These are phyloP conservation scores for Pythium diclinum DNA, from an alignment of 352 stramenopile genomes.

Conservation along the genomic window DNA sequence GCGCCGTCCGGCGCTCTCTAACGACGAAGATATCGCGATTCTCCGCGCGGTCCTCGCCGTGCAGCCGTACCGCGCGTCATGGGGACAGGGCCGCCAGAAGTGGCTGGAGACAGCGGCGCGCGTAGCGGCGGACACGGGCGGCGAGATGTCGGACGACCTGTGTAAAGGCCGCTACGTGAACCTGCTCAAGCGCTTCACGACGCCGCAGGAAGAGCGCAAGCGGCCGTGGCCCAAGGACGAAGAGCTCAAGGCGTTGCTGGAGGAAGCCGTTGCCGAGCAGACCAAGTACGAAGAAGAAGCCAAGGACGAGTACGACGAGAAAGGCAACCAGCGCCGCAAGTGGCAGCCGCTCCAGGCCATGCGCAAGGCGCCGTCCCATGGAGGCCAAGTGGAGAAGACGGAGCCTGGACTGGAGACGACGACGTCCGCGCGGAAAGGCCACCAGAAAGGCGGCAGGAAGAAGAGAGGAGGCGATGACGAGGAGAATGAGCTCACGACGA, in stretches of 20 bases:
- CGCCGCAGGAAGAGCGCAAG: conserved; percentile 9
- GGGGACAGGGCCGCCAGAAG: conserved; percentile 13
- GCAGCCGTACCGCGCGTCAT: conserved; percentile 13
- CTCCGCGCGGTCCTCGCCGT: conserved; percentile 17
- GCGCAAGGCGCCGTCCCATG: not conserved
- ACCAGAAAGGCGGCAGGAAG: not conserved
- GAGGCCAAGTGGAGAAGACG: too few relatives aligned
- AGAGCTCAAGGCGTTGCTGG: not conserved
- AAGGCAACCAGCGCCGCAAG: conserved; percentile 3
- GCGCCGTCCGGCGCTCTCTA: conserved; percentile 20
- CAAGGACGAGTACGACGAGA: conserved; percentile 3
- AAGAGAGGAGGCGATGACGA: not conserved
- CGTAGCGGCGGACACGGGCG: conserved; percentile 4
- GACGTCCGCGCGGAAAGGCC: not conserved
- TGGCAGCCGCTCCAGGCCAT: not conserved
- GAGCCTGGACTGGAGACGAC: not conserved
- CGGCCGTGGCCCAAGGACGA: conserved; percentile 4
- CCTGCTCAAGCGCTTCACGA: conserved; percentile 20
- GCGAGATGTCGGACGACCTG: conserved; percentile 15
- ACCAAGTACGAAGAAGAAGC: not conserved
- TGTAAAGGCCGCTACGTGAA: conserved; percentile 24
- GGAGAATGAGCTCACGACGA: not conserved
- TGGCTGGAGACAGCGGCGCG: conserved; percentile 20
- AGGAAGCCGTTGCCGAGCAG: conserved; percentile 2
- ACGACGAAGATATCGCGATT: conserved; percentile 24